A percentile compares a stretch with the other conserved stretches of the same genome.
These are phyloP conservation scores for Fragaria vesca DNA, from an alignment of 306 rosid genomes.

Conservation along the genomic window DNA sequence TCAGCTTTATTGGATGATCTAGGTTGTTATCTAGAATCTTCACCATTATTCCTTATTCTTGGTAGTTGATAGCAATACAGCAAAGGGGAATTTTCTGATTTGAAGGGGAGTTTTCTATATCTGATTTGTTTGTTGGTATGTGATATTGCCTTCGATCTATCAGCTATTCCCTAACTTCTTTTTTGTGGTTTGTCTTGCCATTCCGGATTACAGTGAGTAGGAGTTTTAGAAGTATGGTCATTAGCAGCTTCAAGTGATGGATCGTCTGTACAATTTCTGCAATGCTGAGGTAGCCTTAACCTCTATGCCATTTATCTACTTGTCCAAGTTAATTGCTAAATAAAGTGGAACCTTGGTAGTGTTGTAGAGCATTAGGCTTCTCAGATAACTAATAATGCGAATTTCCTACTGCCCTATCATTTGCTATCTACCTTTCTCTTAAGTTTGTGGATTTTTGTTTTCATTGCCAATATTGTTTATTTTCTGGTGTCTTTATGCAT, in stretches of 20 bases:
- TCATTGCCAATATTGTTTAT: background rate
- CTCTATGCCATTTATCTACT: background rate
- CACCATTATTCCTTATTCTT: too few relatives aligned
- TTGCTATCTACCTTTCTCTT: background rate
- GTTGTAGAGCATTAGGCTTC: background rate
- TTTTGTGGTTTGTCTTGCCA: background rate
- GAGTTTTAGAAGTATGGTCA: conserved; percentile 96
- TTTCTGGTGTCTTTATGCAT: background rate
- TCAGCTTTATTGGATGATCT: too few relatives aligned
- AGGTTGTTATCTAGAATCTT: too few relatives aligned
- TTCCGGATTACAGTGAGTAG: conserved; percentile 84
- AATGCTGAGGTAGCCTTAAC: background rate
- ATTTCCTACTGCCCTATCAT: background rate
- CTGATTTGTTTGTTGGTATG: too few relatives aligned
- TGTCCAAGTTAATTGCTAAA: background rate
- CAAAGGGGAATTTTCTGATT: too few relatives aligned
- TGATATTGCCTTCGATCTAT: background rate
- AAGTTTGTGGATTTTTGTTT: background rate
- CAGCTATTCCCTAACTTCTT: background rate
- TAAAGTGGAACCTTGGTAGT: conserved; percentile 4
- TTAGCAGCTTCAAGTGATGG: conserved; percentile 36
- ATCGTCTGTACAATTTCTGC: background rate
- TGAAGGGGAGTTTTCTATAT: too few relatives aligned
- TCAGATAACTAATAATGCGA: background rate
- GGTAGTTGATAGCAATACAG: too few relatives aligned